A percentile compares a stretch with the other conserved stretches of the same genome.
phyloP scores from a whole-genome alignment of 2,329 filamentous ascomycete species.

The Ceratocystis harringtonii region DNA sequence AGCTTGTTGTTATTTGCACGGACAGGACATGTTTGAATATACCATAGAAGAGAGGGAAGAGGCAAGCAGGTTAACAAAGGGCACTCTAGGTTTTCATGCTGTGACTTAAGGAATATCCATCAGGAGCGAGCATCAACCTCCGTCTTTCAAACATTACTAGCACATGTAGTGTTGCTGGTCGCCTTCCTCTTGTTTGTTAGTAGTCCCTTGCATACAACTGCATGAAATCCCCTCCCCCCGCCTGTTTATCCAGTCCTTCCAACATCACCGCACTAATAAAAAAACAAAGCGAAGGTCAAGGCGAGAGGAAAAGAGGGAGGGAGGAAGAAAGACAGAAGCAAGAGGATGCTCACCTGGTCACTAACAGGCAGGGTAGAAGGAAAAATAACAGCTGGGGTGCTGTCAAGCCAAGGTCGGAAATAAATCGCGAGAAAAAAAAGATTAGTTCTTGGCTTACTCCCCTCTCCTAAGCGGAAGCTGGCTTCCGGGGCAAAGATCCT shows the following conservation, averaged over 20 bases:
- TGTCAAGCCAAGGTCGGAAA: neutral
- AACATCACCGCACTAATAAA: neutral
- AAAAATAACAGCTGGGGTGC: neutral
- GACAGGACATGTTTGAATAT: neutral
- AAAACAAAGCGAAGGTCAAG: neutral
- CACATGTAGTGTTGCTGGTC: neutral
- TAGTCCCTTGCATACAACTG: neutral
- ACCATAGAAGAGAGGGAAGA: neutral
- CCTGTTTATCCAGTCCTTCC: conserved; percentile 5
- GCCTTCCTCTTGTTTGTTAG: neutral
- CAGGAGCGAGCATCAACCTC: neutral
- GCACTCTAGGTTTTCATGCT: neutral
- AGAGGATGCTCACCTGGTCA: neutral
- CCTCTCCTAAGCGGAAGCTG: neutral
- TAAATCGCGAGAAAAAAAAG: neutral
- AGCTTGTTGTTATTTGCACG: neutral
- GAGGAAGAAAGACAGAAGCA: neutral
- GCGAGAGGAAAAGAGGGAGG: neutral
- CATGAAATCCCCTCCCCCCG: neutral
- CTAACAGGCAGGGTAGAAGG: neutral
- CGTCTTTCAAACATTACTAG: neutral
- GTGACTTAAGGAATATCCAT: neutral
- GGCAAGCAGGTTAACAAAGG: too few species aligned
- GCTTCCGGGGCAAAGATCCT: neutral
- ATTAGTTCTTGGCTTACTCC: neutral